Conservation (phyloP, 768 basidiomycete genomes). For the Psilocybe cubensis region DNA sequence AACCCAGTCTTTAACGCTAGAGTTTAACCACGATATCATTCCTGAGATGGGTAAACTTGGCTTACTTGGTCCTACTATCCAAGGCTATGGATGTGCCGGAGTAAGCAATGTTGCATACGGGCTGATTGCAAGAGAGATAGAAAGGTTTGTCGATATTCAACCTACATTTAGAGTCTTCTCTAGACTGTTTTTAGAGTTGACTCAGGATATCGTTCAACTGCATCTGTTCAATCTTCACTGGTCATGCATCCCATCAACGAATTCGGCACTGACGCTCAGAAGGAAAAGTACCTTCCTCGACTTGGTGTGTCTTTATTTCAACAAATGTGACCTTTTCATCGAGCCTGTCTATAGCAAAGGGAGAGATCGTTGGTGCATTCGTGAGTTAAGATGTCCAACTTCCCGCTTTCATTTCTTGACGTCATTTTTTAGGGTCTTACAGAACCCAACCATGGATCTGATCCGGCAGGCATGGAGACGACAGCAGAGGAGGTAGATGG, state of each 20-base stretch:
- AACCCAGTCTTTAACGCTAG: constrained; percentile 36
- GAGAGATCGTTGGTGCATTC: constrained; percentile 91
- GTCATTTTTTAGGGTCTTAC: constrained; percentile 73
- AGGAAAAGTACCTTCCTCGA: constrained; percentile 86
- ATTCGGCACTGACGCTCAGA: constrained; percentile 89
- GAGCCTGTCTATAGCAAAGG: constrained; percentile 56
- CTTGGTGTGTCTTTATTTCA: constrained; percentile 53
- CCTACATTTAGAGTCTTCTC: no score
- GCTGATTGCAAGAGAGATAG: constrained; percentile 91
- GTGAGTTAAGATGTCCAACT: constrained; percentile 48
- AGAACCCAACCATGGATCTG: constrained; percentile 96
- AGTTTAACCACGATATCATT: constrained; percentile 76
- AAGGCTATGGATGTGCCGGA: constrained; percentile 94
- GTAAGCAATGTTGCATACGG: constrained; percentile 92
- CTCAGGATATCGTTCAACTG: constrained; percentile 93
- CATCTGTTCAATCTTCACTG: constrained; percentile 94
- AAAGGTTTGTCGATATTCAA: constrained; percentile 55
- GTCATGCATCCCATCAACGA: constrained; percentile 95
- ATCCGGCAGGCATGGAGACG: constrained; percentile 98
- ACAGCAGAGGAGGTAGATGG: constrained; percentile 84
- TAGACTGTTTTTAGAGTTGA: constrained; percentile 65
- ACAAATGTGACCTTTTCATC: neutral
- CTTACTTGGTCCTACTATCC: constrained; percentile 88
- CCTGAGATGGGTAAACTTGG: constrained; percentile 94
- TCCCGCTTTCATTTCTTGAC: neutral